Percentiles rank a stretch among this genome's conserved stretches.
Evolutionary conservation across 768 basidiomycete species (phyloP).

Genomic region (Boletus pseudopeckii): DNA sequence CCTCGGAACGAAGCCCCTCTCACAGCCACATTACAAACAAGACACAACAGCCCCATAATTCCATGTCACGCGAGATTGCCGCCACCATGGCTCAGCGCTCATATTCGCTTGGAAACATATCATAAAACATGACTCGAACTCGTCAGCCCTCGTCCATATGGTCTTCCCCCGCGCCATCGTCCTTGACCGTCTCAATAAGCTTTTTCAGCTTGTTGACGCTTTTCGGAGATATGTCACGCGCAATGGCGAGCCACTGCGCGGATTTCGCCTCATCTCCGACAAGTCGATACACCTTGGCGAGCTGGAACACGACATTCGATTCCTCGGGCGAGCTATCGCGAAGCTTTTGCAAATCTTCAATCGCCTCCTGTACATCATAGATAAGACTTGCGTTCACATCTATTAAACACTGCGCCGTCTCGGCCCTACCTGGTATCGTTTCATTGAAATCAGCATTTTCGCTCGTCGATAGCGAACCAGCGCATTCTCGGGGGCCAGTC

Average conservation of each 20-base stretch:
- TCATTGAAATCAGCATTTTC: constrained; percentile 82
- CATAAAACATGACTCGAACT: background rate
- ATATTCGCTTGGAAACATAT: constrained; percentile 4
- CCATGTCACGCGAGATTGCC: constrained; percentile 25
- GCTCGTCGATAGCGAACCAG: constrained; percentile 93
- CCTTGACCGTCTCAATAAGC: constrained; percentile 66
- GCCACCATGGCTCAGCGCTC: constrained; percentile 11
- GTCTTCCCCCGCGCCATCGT: constrained; percentile 54
- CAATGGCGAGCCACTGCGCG: constrained; percentile 81
- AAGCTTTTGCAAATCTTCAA: constrained; percentile 76
- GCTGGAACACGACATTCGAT: constrained; percentile 94
- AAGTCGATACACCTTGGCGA: constrained; percentile 87
- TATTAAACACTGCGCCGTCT: constrained; percentile 20
- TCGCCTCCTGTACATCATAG: constrained; percentile 58
- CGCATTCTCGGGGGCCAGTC: constrained; percentile 81
- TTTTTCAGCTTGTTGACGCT: constrained; percentile 80
- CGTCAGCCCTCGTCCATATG: constrained; percentile 75
- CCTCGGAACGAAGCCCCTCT: constrained; percentile 32
- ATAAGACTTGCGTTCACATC: constrained; percentile 21
- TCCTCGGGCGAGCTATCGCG: constrained; percentile 87
- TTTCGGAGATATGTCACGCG: constrained; percentile 93
- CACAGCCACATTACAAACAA: constrained; percentile 26
- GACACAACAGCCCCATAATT: constrained; percentile 16
- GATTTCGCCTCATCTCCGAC: constrained; percentile 76
- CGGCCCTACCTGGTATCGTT: constrained; percentile 69